These are phyloP conservation scores for Neofusicoccum sp. DNA, from an alignment of 2,329 filamentous ascomycete species.

Conservation along the genomic window DNA sequence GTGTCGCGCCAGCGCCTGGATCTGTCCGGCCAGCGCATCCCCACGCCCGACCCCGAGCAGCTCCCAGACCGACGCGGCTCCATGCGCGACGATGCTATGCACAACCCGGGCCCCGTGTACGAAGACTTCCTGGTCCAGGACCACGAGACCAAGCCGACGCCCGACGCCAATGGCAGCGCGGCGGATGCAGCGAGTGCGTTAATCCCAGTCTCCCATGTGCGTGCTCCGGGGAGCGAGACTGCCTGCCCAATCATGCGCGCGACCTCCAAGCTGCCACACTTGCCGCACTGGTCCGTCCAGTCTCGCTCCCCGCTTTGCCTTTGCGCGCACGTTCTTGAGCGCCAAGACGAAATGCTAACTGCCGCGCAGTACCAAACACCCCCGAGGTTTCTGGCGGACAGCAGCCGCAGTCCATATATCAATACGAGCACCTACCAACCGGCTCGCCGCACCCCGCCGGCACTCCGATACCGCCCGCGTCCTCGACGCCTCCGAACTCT, in stretches of 20 bases:
- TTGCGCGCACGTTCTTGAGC: not conserved
- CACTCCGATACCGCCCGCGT: constrained; percentile 1
- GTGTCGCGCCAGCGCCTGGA: constrained; percentile 75
- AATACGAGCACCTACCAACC: constrained; percentile 38
- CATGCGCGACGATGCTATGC: constrained; percentile 18
- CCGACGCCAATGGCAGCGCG: constrained; percentile 16
- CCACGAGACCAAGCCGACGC: constrained; percentile 22
- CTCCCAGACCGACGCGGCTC: constrained; percentile 24
- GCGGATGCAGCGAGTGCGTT: constrained; percentile 16
- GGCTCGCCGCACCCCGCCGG: constrained; percentile 30
- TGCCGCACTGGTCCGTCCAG: not conserved
- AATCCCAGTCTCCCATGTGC: constrained; percentile 6
- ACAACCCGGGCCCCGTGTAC: constrained; percentile 24
- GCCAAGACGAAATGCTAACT: not conserved
- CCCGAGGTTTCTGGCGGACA: constrained; percentile 2
- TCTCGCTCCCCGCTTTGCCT: not conserved
- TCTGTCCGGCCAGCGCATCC: constrained; percentile 46
- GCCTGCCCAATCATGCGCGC: not conserved
- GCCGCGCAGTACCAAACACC: not conserved
- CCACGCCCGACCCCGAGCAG: constrained; percentile 26
- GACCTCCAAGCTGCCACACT: not conserved
- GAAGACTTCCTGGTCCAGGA: constrained; percentile 41
- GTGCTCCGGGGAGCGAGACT: not conserved
- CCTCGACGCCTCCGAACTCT: constrained; percentile 3
- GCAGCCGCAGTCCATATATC: constrained; percentile 32